Conservation (phyloP, 805 yeast genomes). For the Zygosaccharomyces bisporus region DNA sequence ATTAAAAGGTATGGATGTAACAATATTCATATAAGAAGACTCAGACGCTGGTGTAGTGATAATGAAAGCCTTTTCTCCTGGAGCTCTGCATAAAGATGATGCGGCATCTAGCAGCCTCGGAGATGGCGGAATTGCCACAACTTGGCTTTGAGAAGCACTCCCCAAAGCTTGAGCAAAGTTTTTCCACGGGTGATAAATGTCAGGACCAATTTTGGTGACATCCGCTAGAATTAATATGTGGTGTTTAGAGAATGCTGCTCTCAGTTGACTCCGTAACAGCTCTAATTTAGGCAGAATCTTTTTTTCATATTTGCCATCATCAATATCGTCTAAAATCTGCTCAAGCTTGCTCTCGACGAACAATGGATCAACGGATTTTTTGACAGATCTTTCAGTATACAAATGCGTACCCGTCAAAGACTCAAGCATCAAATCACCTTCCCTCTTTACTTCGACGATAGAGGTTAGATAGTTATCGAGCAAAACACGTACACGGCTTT, state of each 20-base stretch:
- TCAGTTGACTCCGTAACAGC: conserved; percentile 51
- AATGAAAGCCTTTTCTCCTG: conserved; percentile 52
- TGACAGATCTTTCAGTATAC: conserved; percentile 57
- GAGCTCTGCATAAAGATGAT: conserved; percentile 52
- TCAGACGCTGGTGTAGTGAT: conserved; percentile 81
- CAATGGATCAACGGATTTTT: conserved; percentile 63
- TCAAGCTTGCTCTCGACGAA: conserved; percentile 56
- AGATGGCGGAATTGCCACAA: conserved; percentile 32
- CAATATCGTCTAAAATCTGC: conserved; percentile 46
- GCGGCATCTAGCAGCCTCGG: conserved; percentile 54
- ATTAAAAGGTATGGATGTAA: conserved; percentile 53
- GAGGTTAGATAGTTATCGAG: conserved; percentile 40
- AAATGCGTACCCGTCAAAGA: conserved; percentile 56
- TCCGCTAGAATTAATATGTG: conserved; percentile 73
- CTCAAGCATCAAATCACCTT: conserved; percentile 52
- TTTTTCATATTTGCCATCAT: conserved; percentile 48
- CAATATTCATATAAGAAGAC: conserved; percentile 61
- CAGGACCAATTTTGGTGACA: conserved; percentile 41
- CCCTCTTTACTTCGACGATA: conserved; percentile 39
- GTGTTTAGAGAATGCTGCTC: conserved; percentile 49
- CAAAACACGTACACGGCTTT: conserved; percentile 61
- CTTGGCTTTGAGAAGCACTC: neutral
- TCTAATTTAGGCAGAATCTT: conserved; percentile 33
- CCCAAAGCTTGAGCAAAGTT: conserved; percentile 19
- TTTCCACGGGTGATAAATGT: conserved; percentile 29